Evolutionary conservation across 345 rosid genomes (phyloP).

Genomic region (Aquilaria yunnanensis): DNA sequence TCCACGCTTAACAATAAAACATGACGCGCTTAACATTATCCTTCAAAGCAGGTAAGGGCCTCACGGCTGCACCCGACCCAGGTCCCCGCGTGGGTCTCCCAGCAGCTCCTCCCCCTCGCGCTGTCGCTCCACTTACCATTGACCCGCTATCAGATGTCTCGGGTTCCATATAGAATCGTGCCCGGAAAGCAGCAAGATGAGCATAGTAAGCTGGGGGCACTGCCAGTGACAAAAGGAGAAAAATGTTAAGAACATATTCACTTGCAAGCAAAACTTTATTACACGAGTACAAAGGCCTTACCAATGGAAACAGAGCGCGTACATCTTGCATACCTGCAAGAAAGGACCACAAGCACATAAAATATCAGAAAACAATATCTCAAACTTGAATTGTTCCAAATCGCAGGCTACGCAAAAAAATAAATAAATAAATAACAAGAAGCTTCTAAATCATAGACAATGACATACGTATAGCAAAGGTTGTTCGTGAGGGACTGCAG

Average conservation of each 20-base stretch:
- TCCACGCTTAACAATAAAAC: conserved; percentile 63
- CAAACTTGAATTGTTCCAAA: too few species aligned
- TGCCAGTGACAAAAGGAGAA: conserved; percentile 17
- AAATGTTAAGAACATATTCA: background rate
- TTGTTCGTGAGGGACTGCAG: conserved; percentile 88
- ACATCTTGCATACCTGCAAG: conserved; percentile 87
- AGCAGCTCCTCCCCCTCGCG: conserved; percentile 45
- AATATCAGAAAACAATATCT: too few species aligned
- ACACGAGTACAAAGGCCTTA: conserved; percentile 20
- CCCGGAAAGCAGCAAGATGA: conserved; percentile 96
- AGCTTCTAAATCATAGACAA: background rate
- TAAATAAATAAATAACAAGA: too few species aligned
- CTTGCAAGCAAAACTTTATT: background rate
- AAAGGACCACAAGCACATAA: background rate
- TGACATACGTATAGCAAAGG: conserved; percentile 85
- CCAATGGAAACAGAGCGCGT: conserved; percentile 97
- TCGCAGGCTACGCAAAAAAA: too few species aligned
- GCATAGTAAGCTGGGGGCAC: conserved; percentile 99
- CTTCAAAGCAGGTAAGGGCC: conserved; percentile 86
- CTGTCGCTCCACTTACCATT: conserved; percentile 65
- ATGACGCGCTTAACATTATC: conserved; percentile 94
- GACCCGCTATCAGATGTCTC: conserved; percentile 98
- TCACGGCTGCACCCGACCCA: conserved; percentile 58
- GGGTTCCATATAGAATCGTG: conserved; percentile 98
- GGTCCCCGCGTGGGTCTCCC: conserved; percentile 53